phyloP scores from a whole-genome alignment of 148 eudicot species.

The Arbutus unedo region DNA sequence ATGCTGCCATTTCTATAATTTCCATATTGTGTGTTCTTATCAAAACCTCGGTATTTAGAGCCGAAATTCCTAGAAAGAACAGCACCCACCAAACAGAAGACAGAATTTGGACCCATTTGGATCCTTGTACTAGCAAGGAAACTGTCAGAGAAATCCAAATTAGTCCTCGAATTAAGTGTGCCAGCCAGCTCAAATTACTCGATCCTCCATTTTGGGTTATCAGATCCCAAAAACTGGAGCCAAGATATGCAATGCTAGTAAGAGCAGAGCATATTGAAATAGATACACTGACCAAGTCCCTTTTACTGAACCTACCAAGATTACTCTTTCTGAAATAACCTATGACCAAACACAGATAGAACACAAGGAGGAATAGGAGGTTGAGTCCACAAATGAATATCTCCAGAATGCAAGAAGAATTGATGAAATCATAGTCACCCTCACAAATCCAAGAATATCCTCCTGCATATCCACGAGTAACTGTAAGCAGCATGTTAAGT shows the following conservation, averaged over 20 bases:
- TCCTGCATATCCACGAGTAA: constrained; percentile 21
- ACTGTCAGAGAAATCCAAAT: constrained; percentile 45
- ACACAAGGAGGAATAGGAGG: constrained; percentile 32
- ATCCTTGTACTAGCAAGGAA: constrained; percentile 32
- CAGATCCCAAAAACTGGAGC: constrained; percentile 24
- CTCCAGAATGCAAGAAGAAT: constrained; percentile 33
- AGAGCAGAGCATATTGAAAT: constrained; percentile 40
- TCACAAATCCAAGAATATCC: constrained; percentile 24
- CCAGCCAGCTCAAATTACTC: constrained; percentile 26
- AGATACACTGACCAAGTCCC: constrained; percentile 20
- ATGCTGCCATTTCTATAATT: constrained; percentile 31
- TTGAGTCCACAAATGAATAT: constrained; percentile 35
- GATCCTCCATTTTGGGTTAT: constrained; percentile 5
- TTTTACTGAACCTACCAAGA: constrained; percentile 10
- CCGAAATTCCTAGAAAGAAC: constrained; percentile 43
- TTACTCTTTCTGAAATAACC: constrained; percentile 14
- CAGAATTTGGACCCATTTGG: constrained; percentile 33
- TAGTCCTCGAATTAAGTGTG: constrained; percentile 30
- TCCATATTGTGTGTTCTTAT: constrained; percentile 16
- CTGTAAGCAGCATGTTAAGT: not conserved
- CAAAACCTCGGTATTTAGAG: constrained; percentile 28
- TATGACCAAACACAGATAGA: constrained; percentile 28
- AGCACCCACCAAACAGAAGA: constrained; percentile 44
- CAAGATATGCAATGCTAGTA: constrained; percentile 33
- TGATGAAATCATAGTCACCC: constrained; percentile 24